Conservation (phyloP, 1,139 yeast genomes). For the Candida gigantensis region DNA sequence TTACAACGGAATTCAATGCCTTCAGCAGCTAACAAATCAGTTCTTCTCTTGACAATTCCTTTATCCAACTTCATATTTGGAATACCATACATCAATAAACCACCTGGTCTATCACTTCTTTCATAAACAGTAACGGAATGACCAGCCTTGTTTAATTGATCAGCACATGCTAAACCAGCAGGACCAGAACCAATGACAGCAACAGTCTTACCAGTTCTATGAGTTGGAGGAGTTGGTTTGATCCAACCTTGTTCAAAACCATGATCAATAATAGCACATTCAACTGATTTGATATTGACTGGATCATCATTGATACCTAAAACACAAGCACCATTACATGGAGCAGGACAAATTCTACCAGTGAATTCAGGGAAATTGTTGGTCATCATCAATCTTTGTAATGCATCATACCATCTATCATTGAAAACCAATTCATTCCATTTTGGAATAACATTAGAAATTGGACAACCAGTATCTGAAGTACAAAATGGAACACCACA, state of each 20-base stretch:
- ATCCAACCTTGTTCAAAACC: slow-evolving; percentile 98
- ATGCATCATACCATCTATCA: slow-evolving; percentile 93
- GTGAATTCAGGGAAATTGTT: slow-evolving; percentile 99
- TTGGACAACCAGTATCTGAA: slow-evolving; percentile 97
- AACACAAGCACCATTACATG: slow-evolving; percentile 98
- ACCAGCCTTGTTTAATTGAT: slow-evolving; percentile 95
- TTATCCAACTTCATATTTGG: slow-evolving; percentile 99
- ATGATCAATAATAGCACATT: slow-evolving; percentile 93
- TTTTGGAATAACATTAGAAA: slow-evolving; percentile 94
- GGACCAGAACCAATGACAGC: slow-evolving; percentile 97
- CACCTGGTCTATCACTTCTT: slow-evolving; percentile 95
- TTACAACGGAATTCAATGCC: slow-evolving; percentile 79
- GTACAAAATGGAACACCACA: slow-evolving; percentile 99
- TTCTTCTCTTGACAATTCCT: slow-evolving; percentile 87
- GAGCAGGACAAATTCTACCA: slow-evolving; percentile 98
- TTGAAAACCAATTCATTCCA: slow-evolving; percentile 97
- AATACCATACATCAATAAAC: slow-evolving; percentile 97
- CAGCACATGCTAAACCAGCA: slow-evolving; percentile 94
- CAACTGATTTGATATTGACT: slow-evolving; percentile 94
- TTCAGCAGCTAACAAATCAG: slow-evolving; percentile 86
- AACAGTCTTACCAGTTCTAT: slow-evolving; percentile 80
- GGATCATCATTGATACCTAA: slow-evolving; percentile 93
- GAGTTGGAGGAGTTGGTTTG: slow-evolving; percentile 74
- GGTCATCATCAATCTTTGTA: slow-evolving; percentile 90
- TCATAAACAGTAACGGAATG: slow-evolving; percentile 90